Conservation (phyloP, 306 rosid genomes). For the Elaeagnus macrophylla region DNA sequence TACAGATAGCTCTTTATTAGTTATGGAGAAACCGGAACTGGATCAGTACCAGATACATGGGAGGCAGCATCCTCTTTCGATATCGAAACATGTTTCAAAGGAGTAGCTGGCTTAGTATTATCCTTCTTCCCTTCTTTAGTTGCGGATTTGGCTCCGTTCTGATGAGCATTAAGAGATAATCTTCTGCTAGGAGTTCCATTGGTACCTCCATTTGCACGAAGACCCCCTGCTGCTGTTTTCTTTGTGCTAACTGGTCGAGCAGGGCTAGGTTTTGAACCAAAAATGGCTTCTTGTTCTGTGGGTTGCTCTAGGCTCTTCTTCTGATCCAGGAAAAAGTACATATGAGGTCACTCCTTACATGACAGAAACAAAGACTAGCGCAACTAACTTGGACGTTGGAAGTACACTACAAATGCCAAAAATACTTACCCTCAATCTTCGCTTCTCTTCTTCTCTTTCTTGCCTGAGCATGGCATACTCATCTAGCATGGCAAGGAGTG, state of each 20-base stretch:
- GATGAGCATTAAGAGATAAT: conserved; percentile 78
- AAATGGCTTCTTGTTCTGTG: conserved; percentile 68
- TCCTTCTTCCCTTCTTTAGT: conserved; percentile 71
- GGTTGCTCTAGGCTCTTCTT: conserved; percentile 73
- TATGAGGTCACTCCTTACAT: background rate
- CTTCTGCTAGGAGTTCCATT: conserved; percentile 84
- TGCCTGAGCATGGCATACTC: conserved; percentile 98
- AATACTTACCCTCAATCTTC: conserved; percentile 74
- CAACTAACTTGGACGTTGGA: background rate
- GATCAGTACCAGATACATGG: conserved; percentile 66
- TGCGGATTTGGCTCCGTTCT: conserved; percentile 70
- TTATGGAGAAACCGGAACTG: conserved; percentile 62
- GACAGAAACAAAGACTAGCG: conserved; percentile 1
- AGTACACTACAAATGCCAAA: background rate
- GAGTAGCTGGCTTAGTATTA: conserved; percentile 54
- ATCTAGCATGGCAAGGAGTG: conserved; percentile 96
- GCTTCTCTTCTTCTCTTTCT: conserved; percentile 93
- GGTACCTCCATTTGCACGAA: conserved; percentile 73
- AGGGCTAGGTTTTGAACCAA: conserved; percentile 76
- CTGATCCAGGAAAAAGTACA: conserved; percentile 53
- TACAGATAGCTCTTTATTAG: conserved; percentile 9
- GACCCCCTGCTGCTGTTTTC: conserved; percentile 72
- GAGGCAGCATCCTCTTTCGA: conserved; percentile 82
- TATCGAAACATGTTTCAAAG: conserved; percentile 69
- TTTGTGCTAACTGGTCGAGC: conserved; percentile 65